These are phyloP conservation scores for Abrus precatorius DNA, from an alignment of 306 rosid species.

Conservation along the genomic window DNA sequence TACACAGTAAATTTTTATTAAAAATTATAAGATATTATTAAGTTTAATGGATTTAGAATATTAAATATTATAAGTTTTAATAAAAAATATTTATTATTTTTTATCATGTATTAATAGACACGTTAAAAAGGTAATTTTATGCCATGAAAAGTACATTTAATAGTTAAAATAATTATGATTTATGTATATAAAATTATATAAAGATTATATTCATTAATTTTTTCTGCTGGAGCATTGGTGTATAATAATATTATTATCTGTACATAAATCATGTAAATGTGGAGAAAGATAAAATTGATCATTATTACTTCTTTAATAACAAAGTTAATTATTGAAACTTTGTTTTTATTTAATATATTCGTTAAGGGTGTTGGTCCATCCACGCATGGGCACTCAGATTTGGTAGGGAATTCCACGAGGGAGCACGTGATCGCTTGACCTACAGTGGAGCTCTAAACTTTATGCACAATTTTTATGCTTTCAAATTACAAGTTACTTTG, in stretches of 20 bases:
- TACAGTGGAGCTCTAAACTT: conserved; percentile 1
- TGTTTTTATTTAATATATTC: no score
- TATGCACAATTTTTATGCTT: neutral
- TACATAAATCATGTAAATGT: neutral
- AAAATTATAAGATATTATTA: no score
- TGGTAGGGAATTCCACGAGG: neutral
- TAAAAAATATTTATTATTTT: no score
- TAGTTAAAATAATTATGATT: no score
- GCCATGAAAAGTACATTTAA: no score
- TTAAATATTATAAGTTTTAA: no score
- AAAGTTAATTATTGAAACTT: neutral
- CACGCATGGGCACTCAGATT: neutral
- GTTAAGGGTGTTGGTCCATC: no score
- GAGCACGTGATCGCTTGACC: conserved; percentile 7
- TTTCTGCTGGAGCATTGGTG: neutral
- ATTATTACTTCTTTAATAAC: neutral
- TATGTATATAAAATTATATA: no score
- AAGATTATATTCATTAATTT: neutral
- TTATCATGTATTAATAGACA: no score
- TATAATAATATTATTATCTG: neutral
- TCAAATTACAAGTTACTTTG: neutral
- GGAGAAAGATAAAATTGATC: neutral
- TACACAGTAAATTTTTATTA: no score
- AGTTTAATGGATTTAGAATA: no score
- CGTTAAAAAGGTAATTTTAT: no score